Evolutionary conservation across 164 flowering plant genomes (phyloP), one percentile per base, ranked within the genome.

Genomic region (Dillenia turbinata): DNA sequence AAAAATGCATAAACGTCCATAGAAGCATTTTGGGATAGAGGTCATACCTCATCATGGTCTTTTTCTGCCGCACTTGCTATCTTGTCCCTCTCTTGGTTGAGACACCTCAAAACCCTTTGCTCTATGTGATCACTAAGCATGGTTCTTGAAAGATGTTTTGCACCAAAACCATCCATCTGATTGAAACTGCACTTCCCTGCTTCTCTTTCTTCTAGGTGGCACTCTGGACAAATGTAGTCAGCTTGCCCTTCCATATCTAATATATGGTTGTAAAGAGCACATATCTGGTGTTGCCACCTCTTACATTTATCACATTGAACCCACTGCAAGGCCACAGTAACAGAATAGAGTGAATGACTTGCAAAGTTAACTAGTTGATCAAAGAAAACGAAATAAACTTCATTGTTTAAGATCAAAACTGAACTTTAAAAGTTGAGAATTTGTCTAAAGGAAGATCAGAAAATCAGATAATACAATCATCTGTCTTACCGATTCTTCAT

Each of bases 241-340:
- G 66, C 60, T 19, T 61, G 49, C 54, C 65, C 70, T 11, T 26
- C 66, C 9, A 52, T 46, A 44, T 66, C 62, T 44, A 59, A 61
- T 48, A 13, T 47, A 1, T 44, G 51, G 53, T 71, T 71, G 26
- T 61, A 66, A 17, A 71, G 63, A 16, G 70, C 74, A 66, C 74
- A 71, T 56, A 71, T 71, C 46, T 66, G 70, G 62, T 71, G 74
- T 47, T 71, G 74, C 74, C 74, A 71, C 47, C 50, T 59, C 49
- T 57, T 59, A 57, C 74, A 71, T 50, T 66, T 66, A 52, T 66
- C 74, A 47, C 74, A 71, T 47, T 66, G 70, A 57, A 71, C 74
- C 74, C 74, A 71, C 74, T 71, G 69, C 45, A 48, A 61, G n/a
- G 6, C 40, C 40, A 33, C 6, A 33, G 40, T 33, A 33, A 33